phyloP scores from a whole-genome alignment of 345 rosid species.

The thale cress (Arabidopsis thaliana) region DNA sequence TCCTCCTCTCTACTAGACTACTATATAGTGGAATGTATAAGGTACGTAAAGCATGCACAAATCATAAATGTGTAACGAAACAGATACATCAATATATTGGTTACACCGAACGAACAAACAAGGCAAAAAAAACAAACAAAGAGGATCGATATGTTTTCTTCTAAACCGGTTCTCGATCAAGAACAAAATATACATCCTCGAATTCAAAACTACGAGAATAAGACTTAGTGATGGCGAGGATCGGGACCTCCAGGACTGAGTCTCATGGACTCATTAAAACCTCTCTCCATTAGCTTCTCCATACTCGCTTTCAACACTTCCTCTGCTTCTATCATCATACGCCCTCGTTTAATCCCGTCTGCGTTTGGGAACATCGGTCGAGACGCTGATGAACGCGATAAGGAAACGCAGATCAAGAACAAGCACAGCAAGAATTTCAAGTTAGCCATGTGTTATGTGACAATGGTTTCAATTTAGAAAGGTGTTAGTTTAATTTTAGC shows the following conservation, averaged over 20 bases:
- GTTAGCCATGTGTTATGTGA: slow-evolving; percentile 37
- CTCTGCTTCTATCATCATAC: slow-evolving; percentile 53
- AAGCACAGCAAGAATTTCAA: slow-evolving; percentile 40
- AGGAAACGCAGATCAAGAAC: slow-evolving; percentile 44
- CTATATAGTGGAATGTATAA: not conserved
- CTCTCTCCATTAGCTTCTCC: slow-evolving; percentile 48
- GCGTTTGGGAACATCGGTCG: slow-evolving; percentile 35
- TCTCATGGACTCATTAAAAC: slow-evolving; percentile 47
- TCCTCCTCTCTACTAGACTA: slow-evolving; percentile 22
- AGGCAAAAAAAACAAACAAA: slow-evolving; percentile 1
- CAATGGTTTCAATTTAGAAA: slow-evolving; percentile 13
- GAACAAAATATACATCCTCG: slow-evolving; percentile 20
- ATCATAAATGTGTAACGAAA: slow-evolving; percentile 15
- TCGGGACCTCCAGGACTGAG: slow-evolving; percentile 78
- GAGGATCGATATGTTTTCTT: slow-evolving; percentile 26
- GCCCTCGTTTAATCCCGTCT: slow-evolving; percentile 25
- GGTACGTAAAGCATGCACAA: slow-evolving; percentile 40
- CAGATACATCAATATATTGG: slow-evolving; percentile 10
- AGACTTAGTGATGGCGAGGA: slow-evolving; percentile 60
- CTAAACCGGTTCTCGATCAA: slow-evolving; percentile 34
- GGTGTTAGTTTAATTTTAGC: not conserved
- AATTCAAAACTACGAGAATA: not conserved
- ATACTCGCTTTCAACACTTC: slow-evolving; percentile 54
- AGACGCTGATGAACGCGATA: slow-evolving; percentile 43
- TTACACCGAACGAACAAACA: slow-evolving; percentile 20